Conservation (phyloP, 2,329 filamentous ascomycete genomes). For the Arthrobotrys sinensis region DNA sequence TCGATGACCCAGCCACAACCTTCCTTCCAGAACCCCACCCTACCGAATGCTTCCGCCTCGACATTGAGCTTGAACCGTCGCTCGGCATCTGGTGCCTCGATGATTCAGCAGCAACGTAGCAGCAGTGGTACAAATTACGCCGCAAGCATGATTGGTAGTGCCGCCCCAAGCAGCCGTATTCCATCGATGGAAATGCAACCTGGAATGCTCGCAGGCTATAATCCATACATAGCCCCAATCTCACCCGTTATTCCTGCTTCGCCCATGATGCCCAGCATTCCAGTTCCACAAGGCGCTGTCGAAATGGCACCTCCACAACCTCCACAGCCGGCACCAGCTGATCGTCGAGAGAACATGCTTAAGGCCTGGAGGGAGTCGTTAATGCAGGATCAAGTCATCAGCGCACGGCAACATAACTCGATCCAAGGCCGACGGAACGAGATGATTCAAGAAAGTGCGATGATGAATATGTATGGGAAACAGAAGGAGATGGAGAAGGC, state of each 20-base stretch:
- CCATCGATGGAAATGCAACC: conserved; percentile 62
- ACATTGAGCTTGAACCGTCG: conserved; percentile 39
- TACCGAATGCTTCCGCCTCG: conserved; percentile 38
- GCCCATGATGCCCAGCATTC: conserved; percentile 41
- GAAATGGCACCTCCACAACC: conserved; percentile 51
- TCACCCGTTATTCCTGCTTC: conserved; percentile 3
- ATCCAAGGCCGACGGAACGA: conserved; percentile 73
- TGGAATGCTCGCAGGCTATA: conserved; percentile 27
- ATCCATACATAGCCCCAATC: conserved; percentile 17
- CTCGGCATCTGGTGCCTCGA: conserved; percentile 30
- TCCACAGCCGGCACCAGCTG: conserved; percentile 62
- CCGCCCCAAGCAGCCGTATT: conserved; percentile 57
- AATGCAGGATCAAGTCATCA: conserved; percentile 74
- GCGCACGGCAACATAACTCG: conserved; percentile 68
- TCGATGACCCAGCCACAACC: conserved; percentile 44
- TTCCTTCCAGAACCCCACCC: conserved; percentile 17
- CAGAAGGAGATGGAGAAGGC: conserved; percentile 74
- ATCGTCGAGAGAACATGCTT: conserved; percentile 74
- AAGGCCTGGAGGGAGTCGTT: conserved; percentile 79
- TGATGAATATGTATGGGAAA: conserved; percentile 71
- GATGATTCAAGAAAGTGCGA: conserved; percentile 76
- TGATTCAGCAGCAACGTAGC: conserved; percentile 48
- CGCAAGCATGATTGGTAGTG: conserved; percentile 42
- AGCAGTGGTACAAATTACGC: conserved; percentile 58
- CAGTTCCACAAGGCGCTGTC: conserved; percentile 55